phyloP scores from a whole-genome alignment of 2,329 filamentous ascomycete genomes.

The Zymoseptoria crescenta region DNA sequence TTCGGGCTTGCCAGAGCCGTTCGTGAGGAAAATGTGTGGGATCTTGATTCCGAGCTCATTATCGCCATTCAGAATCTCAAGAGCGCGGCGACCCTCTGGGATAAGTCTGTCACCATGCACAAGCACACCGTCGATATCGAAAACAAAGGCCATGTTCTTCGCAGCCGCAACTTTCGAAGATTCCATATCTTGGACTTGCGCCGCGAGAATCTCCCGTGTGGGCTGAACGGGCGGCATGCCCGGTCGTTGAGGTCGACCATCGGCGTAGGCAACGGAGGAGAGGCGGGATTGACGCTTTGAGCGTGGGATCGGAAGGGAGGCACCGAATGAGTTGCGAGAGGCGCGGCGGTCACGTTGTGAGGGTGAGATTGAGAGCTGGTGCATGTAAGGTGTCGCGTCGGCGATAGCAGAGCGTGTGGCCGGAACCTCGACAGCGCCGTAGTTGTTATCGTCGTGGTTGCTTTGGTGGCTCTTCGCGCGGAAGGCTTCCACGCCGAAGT shows the following conservation, averaged over 20 bases:
- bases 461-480: conserved; percentile 25
- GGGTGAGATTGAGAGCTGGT: conserved; percentile 60
- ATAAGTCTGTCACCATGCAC: conserved; percentile 66
- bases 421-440: conserved; percentile 57
- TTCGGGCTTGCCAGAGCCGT: conserved; percentile 66
- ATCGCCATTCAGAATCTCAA: conserved; percentile 66
- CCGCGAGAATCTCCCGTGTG: conserved; percentile 59
- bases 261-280: conserved; percentile 50
- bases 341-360: conserved; percentile 60
- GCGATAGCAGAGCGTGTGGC: conserved; percentile 61
- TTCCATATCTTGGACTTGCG: conserved; percentile 61
- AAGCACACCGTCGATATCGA: conserved; percentile 69
- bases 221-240: conserved; percentile 53
- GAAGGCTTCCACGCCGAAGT: conserved; percentile 40
- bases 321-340: conserved; percentile 69
- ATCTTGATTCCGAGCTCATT: conserved; percentile 75
- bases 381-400: conserved; percentile 63
- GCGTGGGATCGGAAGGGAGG: conserved; percentile 63
- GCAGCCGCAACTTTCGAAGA: conserved; percentile 58
- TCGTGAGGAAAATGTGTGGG: conserved; percentile 65
- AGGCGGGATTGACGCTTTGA: conserved; percentile 62
- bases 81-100: conserved; percentile 56
- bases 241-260: conserved; percentile 42
- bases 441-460: conserved; percentile 27
- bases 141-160: conserved; percentile 76